Evolutionary conservation across 2,329 filamentous ascomycete genomes (phyloP).

Genomic region (Biscogniauxia mediterranea): DNA sequence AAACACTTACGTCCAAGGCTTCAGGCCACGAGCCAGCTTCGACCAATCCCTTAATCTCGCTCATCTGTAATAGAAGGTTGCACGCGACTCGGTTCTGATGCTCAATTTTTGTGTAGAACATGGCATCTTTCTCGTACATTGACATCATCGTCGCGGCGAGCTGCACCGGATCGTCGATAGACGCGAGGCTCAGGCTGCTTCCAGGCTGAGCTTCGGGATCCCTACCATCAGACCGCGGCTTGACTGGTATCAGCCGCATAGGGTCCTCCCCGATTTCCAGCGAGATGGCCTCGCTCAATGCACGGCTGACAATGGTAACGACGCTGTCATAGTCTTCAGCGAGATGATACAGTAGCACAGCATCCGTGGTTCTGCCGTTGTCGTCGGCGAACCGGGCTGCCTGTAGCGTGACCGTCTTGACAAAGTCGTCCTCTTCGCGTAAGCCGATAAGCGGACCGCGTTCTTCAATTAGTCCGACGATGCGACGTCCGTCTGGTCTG

Average conservation of each 20-base stretch:
- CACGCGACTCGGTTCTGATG: conserved; percentile 57
- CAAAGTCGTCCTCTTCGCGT: conserved; percentile 75
- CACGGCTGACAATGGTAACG: conserved; percentile 83
- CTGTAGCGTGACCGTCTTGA: conserved; percentile 88
- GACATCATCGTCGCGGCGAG: conserved; percentile 60
- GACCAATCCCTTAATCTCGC: conserved; percentile 57
- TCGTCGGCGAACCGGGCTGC: conserved; percentile 92
- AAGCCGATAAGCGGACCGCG: conserved; percentile 80
- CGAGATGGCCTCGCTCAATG: conserved; percentile 84
- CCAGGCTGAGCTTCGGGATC: conserved; percentile 41
- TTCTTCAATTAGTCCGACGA: conserved; percentile 83
- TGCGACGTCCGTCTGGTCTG: conserved; percentile 76
- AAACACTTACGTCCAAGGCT: conserved; percentile 54
- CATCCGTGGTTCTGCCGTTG: conserved; percentile 88
- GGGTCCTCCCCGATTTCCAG: conserved; percentile 81
- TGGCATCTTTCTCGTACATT: conserved; percentile 60
- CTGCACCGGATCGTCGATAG: conserved; percentile 60
- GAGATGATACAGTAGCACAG: conserved; percentile 90
- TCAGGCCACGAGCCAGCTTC: conserved; percentile 56
- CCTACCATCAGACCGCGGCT: conserved; percentile 57
- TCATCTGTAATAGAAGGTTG: conserved; percentile 58
- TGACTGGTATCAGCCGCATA: conserved; percentile 75
- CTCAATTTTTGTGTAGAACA: conserved; percentile 59
- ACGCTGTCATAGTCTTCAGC: conserved; percentile 95
- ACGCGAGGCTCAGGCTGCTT: conserved; percentile 59